A percentile compares a stretch with the other conserved stretches of the same genome.
phyloP scores from a whole-genome alignment of 352 stramenopile genomes.

The Phytophthora multivora region DNA sequence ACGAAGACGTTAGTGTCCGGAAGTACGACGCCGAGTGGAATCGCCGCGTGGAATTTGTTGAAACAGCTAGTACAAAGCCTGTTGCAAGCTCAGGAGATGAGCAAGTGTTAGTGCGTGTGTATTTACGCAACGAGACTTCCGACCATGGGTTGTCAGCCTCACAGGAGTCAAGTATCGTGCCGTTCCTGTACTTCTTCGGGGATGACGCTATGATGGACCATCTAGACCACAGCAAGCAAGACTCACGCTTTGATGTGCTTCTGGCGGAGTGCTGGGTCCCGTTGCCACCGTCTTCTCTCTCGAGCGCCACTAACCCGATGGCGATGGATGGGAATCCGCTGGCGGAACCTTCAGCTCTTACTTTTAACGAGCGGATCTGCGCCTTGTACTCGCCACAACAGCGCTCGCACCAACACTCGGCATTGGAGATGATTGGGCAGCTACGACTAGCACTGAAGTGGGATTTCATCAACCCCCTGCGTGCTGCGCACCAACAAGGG shows the following conservation, averaged over 20 bases:
- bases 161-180: slow-evolving; percentile 85
- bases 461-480: slow-evolving; percentile 69
- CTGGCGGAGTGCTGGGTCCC: slow-evolving; percentile 83
- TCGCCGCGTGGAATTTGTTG: slow-evolving; percentile 77
- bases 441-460: slow-evolving; percentile 79
- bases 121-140: slow-evolving; percentile 70
- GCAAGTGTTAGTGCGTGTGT: slow-evolving; percentile 77
- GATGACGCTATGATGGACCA: slow-evolving; percentile 88
- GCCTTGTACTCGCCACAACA: slow-evolving; percentile 64
- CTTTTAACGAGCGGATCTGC: slow-evolving; percentile 69
- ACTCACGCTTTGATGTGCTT: slow-evolving; percentile 78
- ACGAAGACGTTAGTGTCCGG: slow-evolving; percentile 30
- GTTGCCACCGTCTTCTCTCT: slow-evolving; percentile 47
- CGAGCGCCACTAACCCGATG: slow-evolving; percentile 26
- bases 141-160: slow-evolving; percentile 78
- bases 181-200: slow-evolving; percentile 89
- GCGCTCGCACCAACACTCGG: slow-evolving; percentile 35
- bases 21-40: slow-evolving; percentile 86
- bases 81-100: slow-evolving; percentile 20
- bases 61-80: slow-evolving; percentile 41
- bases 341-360: slow-evolving; percentile 30
- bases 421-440: slow-evolving; percentile 73
- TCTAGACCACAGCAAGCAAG: slow-evolving; percentile 85
- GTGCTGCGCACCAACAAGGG: slow-evolving; percentile 43
- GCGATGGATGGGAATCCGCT: slow-evolving; percentile 35